A percentile compares a stretch with the other conserved stretches of the same genome.
Evolutionary conservation across 495 filamentous ascomycete species (phyloP).

Genomic region (Umbilicaria muhlenbergii): DNA sequence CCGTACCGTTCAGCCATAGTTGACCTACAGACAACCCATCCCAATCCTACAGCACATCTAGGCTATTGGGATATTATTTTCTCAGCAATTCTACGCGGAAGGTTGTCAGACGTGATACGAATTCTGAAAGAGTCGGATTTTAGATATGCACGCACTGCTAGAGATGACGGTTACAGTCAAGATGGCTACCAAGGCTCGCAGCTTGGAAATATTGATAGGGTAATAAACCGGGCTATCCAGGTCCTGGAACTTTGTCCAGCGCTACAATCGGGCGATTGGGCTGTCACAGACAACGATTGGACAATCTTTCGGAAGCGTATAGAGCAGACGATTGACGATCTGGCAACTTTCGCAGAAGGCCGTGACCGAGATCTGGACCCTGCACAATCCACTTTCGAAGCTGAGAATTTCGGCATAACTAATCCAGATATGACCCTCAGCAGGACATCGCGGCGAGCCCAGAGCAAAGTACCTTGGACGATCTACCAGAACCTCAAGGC

Average conservation of each 20-base stretch:
- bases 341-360: constrained; percentile 62
- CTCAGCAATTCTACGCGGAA: constrained; percentile 51
- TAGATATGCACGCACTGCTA: constrained; percentile 44
- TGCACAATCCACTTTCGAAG: constrained; percentile 23
- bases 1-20: constrained; percentile 42
- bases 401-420: constrained; percentile 38
- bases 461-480: constrained; percentile 71
- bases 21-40: constrained; percentile 41
- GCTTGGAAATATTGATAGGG: constrained; percentile 54
- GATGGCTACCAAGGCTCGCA: constrained; percentile 54
- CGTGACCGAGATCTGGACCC: constrained; percentile 31
- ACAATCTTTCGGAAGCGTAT: constrained; percentile 56
- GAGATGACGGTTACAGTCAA: constrained; percentile 40
- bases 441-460: constrained; percentile 54
- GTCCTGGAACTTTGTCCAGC: constrained; percentile 59
- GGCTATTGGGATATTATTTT: constrained; percentile 71
- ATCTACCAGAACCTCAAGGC: constrained; percentile 65
- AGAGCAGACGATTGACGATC: constrained; percentile 43
- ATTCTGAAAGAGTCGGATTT: constrained; percentile 60
- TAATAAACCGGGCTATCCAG: constrained; percentile 44
- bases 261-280: constrained; percentile 48
- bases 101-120: constrained; percentile 41
- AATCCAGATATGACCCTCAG: constrained; percentile 28
- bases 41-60: constrained; percentile 54
- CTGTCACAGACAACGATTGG: constrained; percentile 64